Evolutionary conservation across 306 rosid species (phyloP).

Genomic region (Cercis canadensis): DNA sequence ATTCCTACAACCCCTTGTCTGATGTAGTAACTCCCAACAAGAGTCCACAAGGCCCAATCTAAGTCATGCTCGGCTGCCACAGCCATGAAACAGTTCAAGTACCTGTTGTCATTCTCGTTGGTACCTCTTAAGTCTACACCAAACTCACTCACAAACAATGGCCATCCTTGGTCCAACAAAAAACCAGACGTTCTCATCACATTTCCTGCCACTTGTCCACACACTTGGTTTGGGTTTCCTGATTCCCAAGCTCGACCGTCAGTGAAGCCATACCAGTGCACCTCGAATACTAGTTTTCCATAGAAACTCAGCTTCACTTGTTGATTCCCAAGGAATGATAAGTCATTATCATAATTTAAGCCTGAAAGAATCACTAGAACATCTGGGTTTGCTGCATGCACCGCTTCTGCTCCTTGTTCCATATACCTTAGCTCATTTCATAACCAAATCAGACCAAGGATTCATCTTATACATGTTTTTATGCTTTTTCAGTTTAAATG

Average conservation of each 20-base stretch:
- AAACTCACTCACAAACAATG: constrained; percentile 85
- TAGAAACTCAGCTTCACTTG: constrained; percentile 60
- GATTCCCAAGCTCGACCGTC: constrained; percentile 72
- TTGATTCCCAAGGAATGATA: constrained; percentile 59
- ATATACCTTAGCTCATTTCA: constrained; percentile 59
- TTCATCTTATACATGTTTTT: too few relatives aligned
- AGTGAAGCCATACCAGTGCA: constrained; percentile 80
- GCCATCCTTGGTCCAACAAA: constrained; percentile 71
- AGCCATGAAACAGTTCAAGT: constrained; percentile 67
- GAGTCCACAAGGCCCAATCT: constrained; percentile 89
- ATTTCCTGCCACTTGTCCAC: constrained; percentile 64
- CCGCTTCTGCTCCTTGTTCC: constrained; percentile 91
- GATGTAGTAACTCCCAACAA: constrained; percentile 80
- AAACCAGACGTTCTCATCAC: constrained; percentile 59
- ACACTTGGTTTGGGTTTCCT: constrained; percentile 83
- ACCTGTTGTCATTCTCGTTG: constrained; percentile 81
- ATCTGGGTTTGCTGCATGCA: constrained; percentile 78
- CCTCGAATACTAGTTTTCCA: constrained; percentile 69
- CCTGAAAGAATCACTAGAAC: constrained; percentile 87
- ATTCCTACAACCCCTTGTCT: constrained; percentile 73
- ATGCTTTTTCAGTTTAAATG: too few relatives aligned
- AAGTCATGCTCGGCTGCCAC: constrained; percentile 75
- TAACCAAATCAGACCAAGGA: neutral
- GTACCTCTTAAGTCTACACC: constrained; percentile 82
- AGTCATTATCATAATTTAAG: constrained; percentile 64